Conservation (phyloP, 768 basidiomycete species). For the Lactarius psammicola region DNA sequence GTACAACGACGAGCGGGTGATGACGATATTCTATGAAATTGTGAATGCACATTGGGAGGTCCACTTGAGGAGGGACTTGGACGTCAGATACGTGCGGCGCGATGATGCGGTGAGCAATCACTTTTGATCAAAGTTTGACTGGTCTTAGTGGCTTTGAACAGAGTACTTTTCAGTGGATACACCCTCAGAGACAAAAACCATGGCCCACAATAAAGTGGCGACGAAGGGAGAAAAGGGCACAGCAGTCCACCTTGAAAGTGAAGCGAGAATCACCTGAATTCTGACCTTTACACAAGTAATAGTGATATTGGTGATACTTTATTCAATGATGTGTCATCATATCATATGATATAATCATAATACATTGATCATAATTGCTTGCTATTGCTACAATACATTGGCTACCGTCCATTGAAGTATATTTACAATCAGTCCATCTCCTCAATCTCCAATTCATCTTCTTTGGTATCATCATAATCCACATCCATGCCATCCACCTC, state of each 20-base stretch:
- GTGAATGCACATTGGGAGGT: slow-evolving; percentile 30
- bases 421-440: slow-evolving; percentile 52
- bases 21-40: slow-evolving; percentile 28
- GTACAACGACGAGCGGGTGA: slow-evolving; percentile 16
- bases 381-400: not conserved
- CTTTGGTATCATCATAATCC: slow-evolving; percentile 50
- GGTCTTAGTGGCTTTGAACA: not conserved
- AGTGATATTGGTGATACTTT: not conserved
- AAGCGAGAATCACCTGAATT: not conserved
- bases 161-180: slow-evolving; percentile 21
- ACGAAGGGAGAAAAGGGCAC: not conserved
- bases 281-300: not conserved
- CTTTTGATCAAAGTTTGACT: not conserved
- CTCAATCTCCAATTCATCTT: slow-evolving; percentile 62
- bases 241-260: not conserved
- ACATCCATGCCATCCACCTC: slow-evolving; percentile 53
- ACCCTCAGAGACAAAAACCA: slow-evolving; percentile 9
- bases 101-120: slow-evolving; percentile 6
- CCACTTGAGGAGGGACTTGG: slow-evolving; percentile 30
- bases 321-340: not conserved
- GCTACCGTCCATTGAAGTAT: not conserved
- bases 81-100: slow-evolving; percentile 22
- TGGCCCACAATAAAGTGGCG: slow-evolving; percentile 11
- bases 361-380: not conserved
- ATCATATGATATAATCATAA: too few species aligned